Evolutionary conservation across 768 basidiomycete species (phyloP), one percentile per base, ranked within the genome.

Genomic region (Lactarius pseudohatsudake): DNA sequence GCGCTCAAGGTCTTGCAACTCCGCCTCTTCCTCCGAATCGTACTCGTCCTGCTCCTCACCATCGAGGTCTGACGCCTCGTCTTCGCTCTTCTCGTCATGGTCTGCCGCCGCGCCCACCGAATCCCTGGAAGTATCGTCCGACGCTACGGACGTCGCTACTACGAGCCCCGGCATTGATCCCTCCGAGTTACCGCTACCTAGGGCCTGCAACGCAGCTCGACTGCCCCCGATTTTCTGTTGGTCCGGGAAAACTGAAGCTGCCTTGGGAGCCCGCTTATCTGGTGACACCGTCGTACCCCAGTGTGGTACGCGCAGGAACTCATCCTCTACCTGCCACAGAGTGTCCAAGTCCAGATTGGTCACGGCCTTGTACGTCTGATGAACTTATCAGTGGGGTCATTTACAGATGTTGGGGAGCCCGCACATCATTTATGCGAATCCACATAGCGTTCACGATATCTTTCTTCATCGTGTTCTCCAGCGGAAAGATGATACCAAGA

Each of bases 21-120:
- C 81, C 61, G 89, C 89, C 68, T 90, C 90, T 65, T 87, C 83
- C 56, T 90, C 90, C 4, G 84, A 83, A 70, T 91, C 84, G 72
- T 88, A 87, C 7, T 76, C 82, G 53, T 76, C 81, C 8, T 72
- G 74, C 8, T 77, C 76, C 5, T 76, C 76, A 36, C 74, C 78
- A 13, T 78, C 77, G 30, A 78, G 77, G 56, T 76, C 77, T 7
- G 74, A 76, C 4, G 77, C 77, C 20, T 77, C 79, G 0, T 79
- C 77, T 32, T 79, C 77, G 28, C 78, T 77, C 34, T 76, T 77
- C 34, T 74, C 72, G 30, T 76, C 75, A 11, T 72, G 74, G 15
- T 78, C 79, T 10, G 73, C 18, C 15, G 9, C 74, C 18, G 78
- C 76, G 3, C 78, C 79, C 26, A 67, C 32, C 3, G 61, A 78